Evolutionary conservation across 495 filamentous ascomycete species (phyloP).

Genomic region (Apiosordaria backusii): DNA sequence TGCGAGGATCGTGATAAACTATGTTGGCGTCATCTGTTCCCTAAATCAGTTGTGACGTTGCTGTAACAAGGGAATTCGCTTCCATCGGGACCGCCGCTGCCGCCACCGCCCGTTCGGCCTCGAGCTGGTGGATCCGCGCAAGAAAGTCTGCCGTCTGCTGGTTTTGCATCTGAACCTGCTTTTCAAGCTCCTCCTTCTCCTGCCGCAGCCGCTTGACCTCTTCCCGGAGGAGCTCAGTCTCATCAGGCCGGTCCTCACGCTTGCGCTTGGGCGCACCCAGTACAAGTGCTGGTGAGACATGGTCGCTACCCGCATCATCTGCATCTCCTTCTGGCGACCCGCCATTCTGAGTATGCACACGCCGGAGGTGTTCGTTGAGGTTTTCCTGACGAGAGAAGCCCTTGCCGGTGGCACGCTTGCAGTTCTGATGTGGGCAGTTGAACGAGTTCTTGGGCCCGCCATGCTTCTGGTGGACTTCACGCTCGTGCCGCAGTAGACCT

Average conservation of each 20-base stretch:
- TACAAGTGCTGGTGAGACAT: slow-evolving; percentile 1
- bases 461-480: slow-evolving; percentile 86
- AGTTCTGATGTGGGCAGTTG: slow-evolving; percentile 73
- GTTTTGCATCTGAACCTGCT: slow-evolving; percentile 31
- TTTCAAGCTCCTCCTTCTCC: slow-evolving; percentile 38
- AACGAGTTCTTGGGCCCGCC: slow-evolving; percentile 75
- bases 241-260: slow-evolving; percentile 25
- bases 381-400: slow-evolving; percentile 88
- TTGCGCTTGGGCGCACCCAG: slow-evolving; percentile 33
- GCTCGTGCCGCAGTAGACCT: slow-evolving; percentile 79
- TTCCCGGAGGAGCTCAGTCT: slow-evolving; percentile 32
- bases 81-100: background rate
- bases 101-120: slow-evolving; percentile 10
- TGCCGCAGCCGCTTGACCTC: slow-evolving; percentile 38
- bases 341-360: slow-evolving; percentile 59
- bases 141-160: slow-evolving; percentile 31
- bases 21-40: slow-evolving; percentile 1
- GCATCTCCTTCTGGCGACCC: slow-evolving; percentile 24
- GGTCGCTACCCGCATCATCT: slow-evolving; percentile 36
- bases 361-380: slow-evolving; percentile 78
- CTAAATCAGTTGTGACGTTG: slow-evolving; percentile 23
- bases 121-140: slow-evolving; percentile 27
- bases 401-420: slow-evolving; percentile 71
- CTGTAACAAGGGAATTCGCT: slow-evolving; percentile 12
- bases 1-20: background rate